Percentiles rank a stretch among this genome's conserved stretches.
Evolutionary conservation across 495 filamentous ascomycete species (phyloP).

Genomic region (Trichoderma parareesei): DNA sequence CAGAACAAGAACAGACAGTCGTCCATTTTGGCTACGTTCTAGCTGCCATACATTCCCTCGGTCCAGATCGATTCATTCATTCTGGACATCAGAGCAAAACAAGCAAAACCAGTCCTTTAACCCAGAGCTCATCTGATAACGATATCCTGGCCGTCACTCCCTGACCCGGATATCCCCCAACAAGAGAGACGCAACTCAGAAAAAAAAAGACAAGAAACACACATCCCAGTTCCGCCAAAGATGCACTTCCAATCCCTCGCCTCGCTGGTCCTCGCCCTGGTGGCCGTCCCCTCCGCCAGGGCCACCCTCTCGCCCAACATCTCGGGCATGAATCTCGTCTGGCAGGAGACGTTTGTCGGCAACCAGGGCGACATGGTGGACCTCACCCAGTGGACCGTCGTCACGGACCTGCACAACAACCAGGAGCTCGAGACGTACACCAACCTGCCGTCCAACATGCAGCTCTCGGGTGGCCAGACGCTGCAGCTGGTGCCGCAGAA

Average conservation of each 20-base stretch:
- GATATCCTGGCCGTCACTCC: not conserved
- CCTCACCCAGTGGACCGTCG: constrained; percentile 22
- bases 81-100: not conserved
- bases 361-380: constrained; percentile 21
- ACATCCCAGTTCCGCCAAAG: constrained; percentile 10
- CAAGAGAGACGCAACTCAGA: no score
- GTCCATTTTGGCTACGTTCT: not conserved
- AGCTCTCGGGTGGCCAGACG: constrained; percentile 29
- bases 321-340: constrained; percentile 24
- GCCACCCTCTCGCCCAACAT: constrained; percentile 24
- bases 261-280: constrained; percentile 16
- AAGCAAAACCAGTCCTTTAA: not conserved
- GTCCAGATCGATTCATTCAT: not conserved
- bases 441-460: constrained; percentile 23
- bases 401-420: constrained; percentile 29
- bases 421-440: constrained; percentile 29
- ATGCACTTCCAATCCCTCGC: constrained; percentile 24
- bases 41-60: not conserved
- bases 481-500: constrained; percentile 34
- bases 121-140: not conserved
- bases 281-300: constrained; percentile 19
- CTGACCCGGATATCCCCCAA: not conserved
- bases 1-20: not conserved
- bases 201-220: no score
- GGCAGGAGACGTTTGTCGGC: constrained; percentile 25